Evolutionary conservation across 257 asterid species (phyloP), one percentile per base, ranked within the genome.

Genomic region (Capsicum chinense): DNA sequence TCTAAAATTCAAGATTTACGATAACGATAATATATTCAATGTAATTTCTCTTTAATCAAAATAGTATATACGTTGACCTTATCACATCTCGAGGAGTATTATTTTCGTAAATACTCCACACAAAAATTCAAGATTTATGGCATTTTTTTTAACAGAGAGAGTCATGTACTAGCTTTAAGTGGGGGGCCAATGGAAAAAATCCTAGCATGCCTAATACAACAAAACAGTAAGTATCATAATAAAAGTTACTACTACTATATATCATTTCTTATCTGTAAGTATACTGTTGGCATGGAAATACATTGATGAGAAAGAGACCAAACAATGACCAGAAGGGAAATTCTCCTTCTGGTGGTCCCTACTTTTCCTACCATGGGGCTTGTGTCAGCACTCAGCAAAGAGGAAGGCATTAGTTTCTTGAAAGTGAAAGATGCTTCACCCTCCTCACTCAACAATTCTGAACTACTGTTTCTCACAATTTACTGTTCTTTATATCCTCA

Each of bases 161-260:
- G 33, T 26, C 33, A 26, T 26, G 33, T 1, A 26, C 33, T 26
- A 56, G 44, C 44, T 39, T 39, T 39, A 39, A 39, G 44, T 39
- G 44, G 44, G 44, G 33, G 33, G 33, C 2, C 33, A 26, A 26
- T 26, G 33, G 33, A 26, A 26, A 26, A 26, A 26, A 26, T 26
- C 1, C 33, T 26, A 86, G 88, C 89, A 86, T 86, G 90, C 92
- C 84, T 85, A 26, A 74, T 33, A 10, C 56, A 62, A 81, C 58
- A 6, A 47, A 63, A 83, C 73, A 80, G 82, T 74, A 70, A 80
- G 82, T 74, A 70, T 60, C 67, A 83, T 71, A 85, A 84, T 83
- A 80, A 64, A 13, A 26, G 33, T 26, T 26, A 26, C 33, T 26
- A 26, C 33, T 26, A 26, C 35, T 50, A 48, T 26, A 54, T 74